Evolutionary conservation across 495 filamentous ascomycete species (phyloP).

Genomic region (Trichocladium uniseriatum): DNA sequence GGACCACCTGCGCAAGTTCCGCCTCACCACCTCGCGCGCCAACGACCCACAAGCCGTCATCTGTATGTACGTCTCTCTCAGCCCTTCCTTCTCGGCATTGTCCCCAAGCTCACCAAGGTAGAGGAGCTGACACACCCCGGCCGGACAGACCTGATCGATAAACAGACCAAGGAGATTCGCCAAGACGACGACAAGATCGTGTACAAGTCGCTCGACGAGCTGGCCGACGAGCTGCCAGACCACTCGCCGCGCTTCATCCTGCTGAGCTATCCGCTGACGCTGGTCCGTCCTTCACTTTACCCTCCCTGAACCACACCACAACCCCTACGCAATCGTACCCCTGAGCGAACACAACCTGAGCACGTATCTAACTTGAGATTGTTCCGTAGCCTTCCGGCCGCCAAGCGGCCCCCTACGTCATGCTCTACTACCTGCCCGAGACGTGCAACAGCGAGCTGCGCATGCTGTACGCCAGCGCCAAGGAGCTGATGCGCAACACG

Average conservation of each 20-base stretch:
- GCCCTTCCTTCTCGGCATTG: background rate
- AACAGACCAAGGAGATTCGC: conserved; percentile 75
- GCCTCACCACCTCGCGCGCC: conserved; percentile 79
- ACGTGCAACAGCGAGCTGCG: conserved; percentile 75
- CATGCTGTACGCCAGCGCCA: conserved; percentile 93
- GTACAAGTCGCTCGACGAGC: conserved; percentile 67
- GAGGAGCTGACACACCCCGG: too few relatives aligned
- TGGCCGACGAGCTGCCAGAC: conserved; percentile 87
- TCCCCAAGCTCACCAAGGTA: background rate
- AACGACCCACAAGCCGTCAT: conserved; percentile 84
- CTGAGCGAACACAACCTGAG: too few relatives aligned
- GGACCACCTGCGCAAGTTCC: conserved; percentile 83
- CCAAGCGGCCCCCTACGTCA: conserved; percentile 63
- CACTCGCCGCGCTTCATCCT: conserved; percentile 81
- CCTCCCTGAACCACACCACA: background rate
- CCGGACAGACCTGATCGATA: conserved; percentile 83
- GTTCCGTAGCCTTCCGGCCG: conserved; percentile 35
- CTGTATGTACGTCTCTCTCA: conserved; percentile 55
- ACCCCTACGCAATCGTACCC: background rate
- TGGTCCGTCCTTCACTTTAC: conserved; percentile 54
- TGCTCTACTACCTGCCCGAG: conserved; percentile 84
- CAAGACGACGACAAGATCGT: conserved; percentile 60
- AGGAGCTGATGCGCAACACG: conserved; percentile 87
- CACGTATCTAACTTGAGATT: background rate
- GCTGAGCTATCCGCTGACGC: conserved; percentile 77